Conservation (phyloP, 1,284 basidiomycete genomes). For the Austropuccinia psidii region DNA sequence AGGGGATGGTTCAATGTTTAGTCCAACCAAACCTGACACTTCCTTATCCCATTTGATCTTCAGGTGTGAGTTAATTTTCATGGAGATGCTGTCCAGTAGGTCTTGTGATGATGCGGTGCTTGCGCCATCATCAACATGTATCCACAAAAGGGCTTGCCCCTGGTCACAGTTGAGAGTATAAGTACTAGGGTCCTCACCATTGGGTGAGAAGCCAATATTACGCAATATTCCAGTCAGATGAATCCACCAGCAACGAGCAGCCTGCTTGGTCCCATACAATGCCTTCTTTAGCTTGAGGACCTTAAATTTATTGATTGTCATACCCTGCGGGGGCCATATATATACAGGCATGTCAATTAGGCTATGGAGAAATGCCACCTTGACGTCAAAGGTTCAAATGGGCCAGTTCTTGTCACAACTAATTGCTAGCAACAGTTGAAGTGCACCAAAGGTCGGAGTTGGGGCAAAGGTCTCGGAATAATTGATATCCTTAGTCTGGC, state of each 20-base stretch:
- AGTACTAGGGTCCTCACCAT: neutral
- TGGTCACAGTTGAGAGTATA: neutral
- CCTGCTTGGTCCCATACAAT: slow-evolving; percentile 6
- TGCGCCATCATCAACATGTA: slow-evolving; percentile 6
- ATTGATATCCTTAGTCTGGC: neutral
- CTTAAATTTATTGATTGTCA: neutral
- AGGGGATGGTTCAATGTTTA: neutral
- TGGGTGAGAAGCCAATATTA: neutral
- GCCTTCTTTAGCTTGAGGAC: neutral
- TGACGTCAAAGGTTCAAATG: neutral
- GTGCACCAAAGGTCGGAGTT: slow-evolving; percentile 6
- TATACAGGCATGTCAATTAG: neutral
- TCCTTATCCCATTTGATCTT: neutral
- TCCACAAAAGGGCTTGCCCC: neutral
- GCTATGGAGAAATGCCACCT: slow-evolving; percentile 3
- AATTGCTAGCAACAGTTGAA: neutral
- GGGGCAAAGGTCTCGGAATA: neutral
- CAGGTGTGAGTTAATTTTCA: too few species aligned
- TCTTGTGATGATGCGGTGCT: neutral
- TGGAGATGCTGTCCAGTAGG: too few species aligned
- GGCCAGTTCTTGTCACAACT: neutral
- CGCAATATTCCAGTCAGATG: neutral
- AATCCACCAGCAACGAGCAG: slow-evolving; percentile 7
- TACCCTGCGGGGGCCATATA: neutral
- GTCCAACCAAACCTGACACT: neutral